Evolutionary conservation across 129 eudicot genomes (phyloP).

Genomic region (Logfia minima): DNA sequence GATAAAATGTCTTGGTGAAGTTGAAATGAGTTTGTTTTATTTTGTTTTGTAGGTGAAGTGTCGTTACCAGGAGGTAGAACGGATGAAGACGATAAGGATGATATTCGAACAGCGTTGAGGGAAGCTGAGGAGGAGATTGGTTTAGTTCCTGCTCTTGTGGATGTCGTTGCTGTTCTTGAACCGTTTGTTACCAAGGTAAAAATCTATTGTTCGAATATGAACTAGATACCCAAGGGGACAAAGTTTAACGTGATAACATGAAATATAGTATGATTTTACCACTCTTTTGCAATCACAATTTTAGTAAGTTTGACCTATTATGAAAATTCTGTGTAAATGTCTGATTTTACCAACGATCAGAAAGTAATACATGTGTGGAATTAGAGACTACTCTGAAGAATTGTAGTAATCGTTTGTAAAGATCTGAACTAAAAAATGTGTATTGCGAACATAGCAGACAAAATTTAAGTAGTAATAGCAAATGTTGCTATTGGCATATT

Average conservation of each 20-base stretch:
- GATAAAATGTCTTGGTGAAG: background rate
- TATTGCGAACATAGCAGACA: background rate
- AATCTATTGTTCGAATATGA: background rate
- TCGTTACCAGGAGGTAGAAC: conserved; percentile 80
- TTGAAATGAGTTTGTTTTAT: background rate
- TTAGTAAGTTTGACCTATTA: background rate
- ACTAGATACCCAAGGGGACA: background rate
- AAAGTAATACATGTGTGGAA: background rate
- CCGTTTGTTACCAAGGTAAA: conserved; percentile 54
- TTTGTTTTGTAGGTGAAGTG: conserved; percentile 59
- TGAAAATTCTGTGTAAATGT: background rate
- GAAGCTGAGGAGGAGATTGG: conserved; percentile 90
- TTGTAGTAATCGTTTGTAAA: background rate
- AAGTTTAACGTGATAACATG: background rate
- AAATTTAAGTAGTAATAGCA: too few species aligned
- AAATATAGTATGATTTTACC: background rate
- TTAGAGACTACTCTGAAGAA: background rate
- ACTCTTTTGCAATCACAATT: background rate
- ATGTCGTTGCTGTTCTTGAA: conserved; percentile 59
- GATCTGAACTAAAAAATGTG: background rate
- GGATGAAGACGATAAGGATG: conserved; percentile 56
- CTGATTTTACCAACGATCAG: background rate
- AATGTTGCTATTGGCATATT: background rate
- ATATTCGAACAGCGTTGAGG: conserved; percentile 61
- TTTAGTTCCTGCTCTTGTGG: conserved; percentile 64